Conservation (phyloP, 2,329 filamentous ascomycete genomes). For the Aspergillus hortae region DNA sequence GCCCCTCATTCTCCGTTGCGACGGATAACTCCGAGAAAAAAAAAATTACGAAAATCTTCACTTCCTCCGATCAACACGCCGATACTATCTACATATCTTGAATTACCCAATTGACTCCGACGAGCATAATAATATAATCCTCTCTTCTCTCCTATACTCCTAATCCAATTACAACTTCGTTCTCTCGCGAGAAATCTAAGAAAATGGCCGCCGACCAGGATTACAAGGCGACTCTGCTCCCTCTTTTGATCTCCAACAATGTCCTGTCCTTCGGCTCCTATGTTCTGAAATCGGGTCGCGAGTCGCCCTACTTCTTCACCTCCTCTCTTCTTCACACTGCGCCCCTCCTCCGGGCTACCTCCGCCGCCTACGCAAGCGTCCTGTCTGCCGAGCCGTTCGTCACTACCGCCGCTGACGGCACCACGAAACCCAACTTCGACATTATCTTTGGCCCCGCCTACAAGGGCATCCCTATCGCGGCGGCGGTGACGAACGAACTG, state of each 20-base stretch:
- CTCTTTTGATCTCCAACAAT: constrained; percentile 19
- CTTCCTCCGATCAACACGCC: too few species aligned
- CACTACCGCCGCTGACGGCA: constrained; percentile 30
- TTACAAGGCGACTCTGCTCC: constrained; percentile 16
- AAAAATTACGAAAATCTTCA: too few species aligned
- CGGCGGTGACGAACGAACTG: constrained; percentile 72
- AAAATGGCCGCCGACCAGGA: constrained; percentile 23
- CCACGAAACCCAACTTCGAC: constrained; percentile 60
- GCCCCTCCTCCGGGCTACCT: constrained; percentile 71
- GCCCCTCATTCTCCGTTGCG: too few species aligned
- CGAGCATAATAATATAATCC: too few species aligned
- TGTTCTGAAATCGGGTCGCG: constrained; percentile 81
- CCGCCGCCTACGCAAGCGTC: constrained; percentile 72
- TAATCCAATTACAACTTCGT: too few species aligned
- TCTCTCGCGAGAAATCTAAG: too few species aligned
- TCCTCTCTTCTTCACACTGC: constrained; percentile 85
- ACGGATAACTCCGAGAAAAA: too few species aligned
- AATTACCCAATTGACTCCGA: too few species aligned
- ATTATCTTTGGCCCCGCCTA: constrained; percentile 92
- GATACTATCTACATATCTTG: too few species aligned
- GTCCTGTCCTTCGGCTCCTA: constrained; percentile 20
- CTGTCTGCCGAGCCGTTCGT: constrained; percentile 48
- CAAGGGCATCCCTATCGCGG: constrained; percentile 92
- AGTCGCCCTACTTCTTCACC: constrained; percentile 97
- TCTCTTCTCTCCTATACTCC: too few species aligned